Evolutionary conservation across 2,329 filamentous ascomycete genomes (phyloP).

Genomic region (Berkeleyomyces basicola): DNA sequence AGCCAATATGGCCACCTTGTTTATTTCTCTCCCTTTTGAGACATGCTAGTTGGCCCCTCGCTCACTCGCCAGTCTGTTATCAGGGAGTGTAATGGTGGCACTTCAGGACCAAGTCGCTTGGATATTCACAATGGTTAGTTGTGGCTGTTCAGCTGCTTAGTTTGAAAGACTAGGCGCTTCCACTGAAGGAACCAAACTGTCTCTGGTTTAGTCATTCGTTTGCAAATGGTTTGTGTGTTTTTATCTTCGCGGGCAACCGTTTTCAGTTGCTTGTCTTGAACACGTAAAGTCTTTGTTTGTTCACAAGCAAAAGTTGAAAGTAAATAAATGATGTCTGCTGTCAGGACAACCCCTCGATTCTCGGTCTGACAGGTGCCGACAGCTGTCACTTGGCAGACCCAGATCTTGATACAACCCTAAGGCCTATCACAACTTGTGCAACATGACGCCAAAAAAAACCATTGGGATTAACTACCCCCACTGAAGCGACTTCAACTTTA

Average conservation of each 20-base stretch:
- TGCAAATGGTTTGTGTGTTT: too few relatives aligned
- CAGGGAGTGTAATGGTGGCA: too few relatives aligned
- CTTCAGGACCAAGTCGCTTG: too few relatives aligned
- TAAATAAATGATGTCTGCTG: constrained; percentile 2
- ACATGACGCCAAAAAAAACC: background rate
- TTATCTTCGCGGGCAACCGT: background rate
- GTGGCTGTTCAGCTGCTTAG: too few relatives aligned
- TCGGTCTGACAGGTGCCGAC: background rate
- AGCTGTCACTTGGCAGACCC: background rate
- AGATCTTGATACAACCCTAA: background rate
- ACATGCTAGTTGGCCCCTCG: background rate
- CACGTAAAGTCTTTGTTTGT: background rate
- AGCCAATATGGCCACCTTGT: background rate
- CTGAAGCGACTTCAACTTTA: background rate
- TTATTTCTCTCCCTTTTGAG: background rate
- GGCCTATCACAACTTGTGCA: background rate
- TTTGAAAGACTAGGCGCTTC: too few relatives aligned
- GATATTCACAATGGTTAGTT: too few relatives aligned
- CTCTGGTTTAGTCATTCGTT: background rate
- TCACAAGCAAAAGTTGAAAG: constrained; percentile 5
- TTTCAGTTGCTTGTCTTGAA: too few relatives aligned
- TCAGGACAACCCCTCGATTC: background rate
- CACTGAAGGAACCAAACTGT: background rate
- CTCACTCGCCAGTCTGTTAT: too few relatives aligned
- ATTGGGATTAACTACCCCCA: background rate